A percentile compares a stretch with the other conserved stretches of the same genome.
phyloP scores from a whole-genome alignment of 345 rosid genomes.

The Corymbia maculata region DNA sequence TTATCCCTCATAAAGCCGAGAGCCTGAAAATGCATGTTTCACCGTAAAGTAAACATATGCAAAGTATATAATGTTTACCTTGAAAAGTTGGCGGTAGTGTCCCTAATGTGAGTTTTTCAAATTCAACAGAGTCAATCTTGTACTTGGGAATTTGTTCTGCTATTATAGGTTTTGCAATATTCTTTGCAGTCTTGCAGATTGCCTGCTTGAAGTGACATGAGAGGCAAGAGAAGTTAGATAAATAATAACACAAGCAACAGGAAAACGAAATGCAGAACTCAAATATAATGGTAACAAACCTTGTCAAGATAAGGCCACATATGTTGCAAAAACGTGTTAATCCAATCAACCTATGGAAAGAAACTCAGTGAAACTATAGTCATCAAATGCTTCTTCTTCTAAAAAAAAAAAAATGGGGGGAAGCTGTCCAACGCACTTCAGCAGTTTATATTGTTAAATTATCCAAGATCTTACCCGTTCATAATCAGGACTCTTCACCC shows the following conservation, averaged over 20 bases:
- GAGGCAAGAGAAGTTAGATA: background rate
- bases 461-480: conserved; percentile 56
- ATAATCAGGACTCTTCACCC: conserved; percentile 91
- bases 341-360: conserved; percentile 69
- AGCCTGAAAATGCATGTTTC: background rate
- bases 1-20: background rate
- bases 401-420: background rate
- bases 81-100: conserved; percentile 86
- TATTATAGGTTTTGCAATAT: conserved; percentile 73
- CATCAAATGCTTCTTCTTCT: background rate
- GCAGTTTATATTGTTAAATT: background rate
- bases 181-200: conserved; percentile 66
- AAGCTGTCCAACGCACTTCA: background rate
- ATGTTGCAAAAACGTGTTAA: conserved; percentile 59
- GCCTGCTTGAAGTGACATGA: conserved; percentile 33
- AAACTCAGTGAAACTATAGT: background rate
- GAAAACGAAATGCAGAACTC: background rate
- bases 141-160: conserved; percentile 90
- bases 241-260: background rate
- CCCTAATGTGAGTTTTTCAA: conserved; percentile 79
- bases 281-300: conserved; percentile 19
- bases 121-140: conserved; percentile 85
- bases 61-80: conserved; percentile 26
- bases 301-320: conserved; percentile 99
- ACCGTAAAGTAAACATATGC: background rate